Evolutionary conservation across 2,329 filamentous ascomycete species (phyloP).

Genomic region (Colletotrichum lindemuthianum): DNA sequence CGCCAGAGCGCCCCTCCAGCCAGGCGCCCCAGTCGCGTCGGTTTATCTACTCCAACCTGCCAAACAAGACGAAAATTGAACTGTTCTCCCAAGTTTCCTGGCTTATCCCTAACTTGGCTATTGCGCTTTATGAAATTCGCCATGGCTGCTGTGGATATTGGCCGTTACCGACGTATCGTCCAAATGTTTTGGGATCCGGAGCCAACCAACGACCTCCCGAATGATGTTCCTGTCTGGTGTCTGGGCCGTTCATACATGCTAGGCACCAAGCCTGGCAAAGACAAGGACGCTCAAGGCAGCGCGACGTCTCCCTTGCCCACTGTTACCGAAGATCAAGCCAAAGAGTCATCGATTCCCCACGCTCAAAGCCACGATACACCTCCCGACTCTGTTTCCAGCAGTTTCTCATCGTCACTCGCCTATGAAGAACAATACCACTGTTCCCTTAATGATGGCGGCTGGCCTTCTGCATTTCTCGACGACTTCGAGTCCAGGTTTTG

Average conservation of each 20-base stretch:
- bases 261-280: constrained; percentile 41
- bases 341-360: constrained; percentile 30
- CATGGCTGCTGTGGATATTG: constrained; percentile 73
- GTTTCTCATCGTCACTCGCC: constrained; percentile 61
- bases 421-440: constrained; percentile 51
- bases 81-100: no score
- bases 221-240: constrained; percentile 84
- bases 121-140: constrained; percentile 44
- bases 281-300: constrained; percentile 21
- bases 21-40: no score
- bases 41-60: no score
- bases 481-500: constrained; percentile 95
- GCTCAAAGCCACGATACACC: constrained; percentile 54
- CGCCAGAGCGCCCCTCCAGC: no score
- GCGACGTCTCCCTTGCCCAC: constrained; percentile 30
- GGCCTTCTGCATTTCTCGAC: constrained; percentile 86
- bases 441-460: constrained; percentile 64
- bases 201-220: constrained; percentile 78
- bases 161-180: constrained; percentile 81
- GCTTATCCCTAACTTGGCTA: no score
- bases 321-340: constrained; percentile 14
- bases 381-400: constrained; percentile 60
- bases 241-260: constrained; percentile 68
- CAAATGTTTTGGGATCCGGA: constrained; percentile 94
- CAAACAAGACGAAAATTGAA: no score